Evolutionary conservation across 352 stramenopile genomes (phyloP), one percentile per base, ranked within the genome.

Genomic region (Globisporangium recalcitrans): DNA sequence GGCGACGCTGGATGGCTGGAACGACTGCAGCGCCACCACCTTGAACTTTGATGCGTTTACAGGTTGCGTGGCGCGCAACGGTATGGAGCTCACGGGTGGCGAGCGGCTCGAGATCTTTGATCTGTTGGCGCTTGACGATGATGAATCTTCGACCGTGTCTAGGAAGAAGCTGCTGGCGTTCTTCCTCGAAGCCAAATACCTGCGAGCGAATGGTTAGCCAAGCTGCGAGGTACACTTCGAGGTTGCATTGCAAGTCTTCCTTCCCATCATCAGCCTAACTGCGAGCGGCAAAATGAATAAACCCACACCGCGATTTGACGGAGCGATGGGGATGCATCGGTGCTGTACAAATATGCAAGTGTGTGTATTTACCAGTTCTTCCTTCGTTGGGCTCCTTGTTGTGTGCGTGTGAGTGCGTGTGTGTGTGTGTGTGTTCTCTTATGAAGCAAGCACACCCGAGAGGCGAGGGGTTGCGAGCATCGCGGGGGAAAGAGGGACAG

Each of bases 81-180:
- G 44, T 4, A 36, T 88, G 38, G 78, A 88, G 21, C 69, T 90
- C 36, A 86, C 75, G 0, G 79, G 68, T 1, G 77, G 78, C 2
- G 77, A 90, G 42, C 47, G 77, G 6, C 71, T 85, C 24, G 78
- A 90, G 60, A 58, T 84, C 16, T 88, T 86, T 44, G 78, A 87
- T 34, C 34, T 76, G 49, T 56, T 90, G 26, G 71, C 69, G 11
- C 63, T 60, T 6, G 75, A 88, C 3, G 64, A 73, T 16, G 69
- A 78, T 24, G 67, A 69, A 48, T 68, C 31, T 3, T 29, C 31
- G 4, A 40, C 74, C 10, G 58, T 80, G 11, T 49, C 68, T 0
- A 73, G 63, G 9, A 73, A 70, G 36, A 66, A 64, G 48, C 4
- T 75, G 14, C 22, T 71, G 11, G 7, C 42, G 13, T 77, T 79